Percentiles rank a stretch among this genome's conserved stretches.
Evolutionary conservation across 108 stramenopile genomes (phyloP).

Genomic region (Schizochytrium sp.): DNA sequence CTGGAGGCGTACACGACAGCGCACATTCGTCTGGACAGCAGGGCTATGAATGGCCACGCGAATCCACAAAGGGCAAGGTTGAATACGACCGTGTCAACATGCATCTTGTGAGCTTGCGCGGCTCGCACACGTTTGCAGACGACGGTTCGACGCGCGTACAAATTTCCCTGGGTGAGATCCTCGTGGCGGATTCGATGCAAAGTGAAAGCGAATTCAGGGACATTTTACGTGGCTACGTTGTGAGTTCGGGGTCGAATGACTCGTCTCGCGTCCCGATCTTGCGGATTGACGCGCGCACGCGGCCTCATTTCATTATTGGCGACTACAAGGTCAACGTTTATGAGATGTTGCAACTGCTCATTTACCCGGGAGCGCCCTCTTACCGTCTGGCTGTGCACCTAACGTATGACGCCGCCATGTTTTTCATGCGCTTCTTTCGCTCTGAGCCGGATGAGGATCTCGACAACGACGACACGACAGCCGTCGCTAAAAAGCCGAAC

Average conservation of each 20-base stretch:
- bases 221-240: neutral
- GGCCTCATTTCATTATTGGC: neutral
- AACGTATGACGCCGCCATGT: neutral
- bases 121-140: neutral
- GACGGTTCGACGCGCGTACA: constrained; percentile 2
- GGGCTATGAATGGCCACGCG: neutral
- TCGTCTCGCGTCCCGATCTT: neutral
- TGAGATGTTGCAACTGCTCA: neutral
- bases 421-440: neutral
- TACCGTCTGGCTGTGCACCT: neutral
- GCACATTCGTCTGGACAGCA: neutral
- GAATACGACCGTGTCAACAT: neutral
- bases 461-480: neutral
- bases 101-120: neutral
- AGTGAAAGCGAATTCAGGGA: neutral
- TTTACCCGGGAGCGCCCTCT: neutral
- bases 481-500: too few relatives aligned
- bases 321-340: constrained; percentile 17
- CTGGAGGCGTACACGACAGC: too few relatives aligned
- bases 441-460: neutral
- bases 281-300: neutral
- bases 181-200: neutral
- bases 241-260: neutral
- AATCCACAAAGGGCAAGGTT: neutral
- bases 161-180: neutral